A percentile compares a stretch with the other conserved stretches of the same genome.
These are phyloP conservation scores for Aspergillus sparsus DNA, from an alignment of 495 filamentous ascomycete species.

Conservation along the genomic window DNA sequence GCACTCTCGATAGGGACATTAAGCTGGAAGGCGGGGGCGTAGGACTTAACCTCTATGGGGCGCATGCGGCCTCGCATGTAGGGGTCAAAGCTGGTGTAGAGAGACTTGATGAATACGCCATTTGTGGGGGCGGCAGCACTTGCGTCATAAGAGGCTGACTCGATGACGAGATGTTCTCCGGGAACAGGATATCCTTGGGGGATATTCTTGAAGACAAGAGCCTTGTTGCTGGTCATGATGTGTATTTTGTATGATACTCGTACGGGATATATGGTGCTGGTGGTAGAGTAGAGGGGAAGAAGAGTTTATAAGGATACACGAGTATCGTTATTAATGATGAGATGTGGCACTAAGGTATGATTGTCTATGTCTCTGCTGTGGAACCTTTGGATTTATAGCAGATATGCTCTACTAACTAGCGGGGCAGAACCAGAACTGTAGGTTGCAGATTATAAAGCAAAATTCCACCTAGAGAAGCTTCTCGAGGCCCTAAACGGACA, in stretches of 20 bases:
- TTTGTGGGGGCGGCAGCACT: slow-evolving; percentile 62
- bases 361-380: background rate
- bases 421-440: slow-evolving; percentile 13
- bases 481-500: slow-evolving; percentile 8
- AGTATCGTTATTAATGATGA: background rate
- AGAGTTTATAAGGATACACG: slow-evolving; percentile 1
- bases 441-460: slow-evolving; percentile 21
- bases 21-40: slow-evolving; percentile 58
- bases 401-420: slow-evolving; percentile 6
- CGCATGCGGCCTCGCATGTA: slow-evolving; percentile 78
- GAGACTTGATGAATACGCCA: slow-evolving; percentile 70
- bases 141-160: slow-evolving; percentile 66
- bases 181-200: slow-evolving; percentile 68
- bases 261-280: slow-evolving; percentile 3
- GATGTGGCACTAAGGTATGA: slow-evolving; percentile 8
- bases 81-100: slow-evolving; percentile 83
- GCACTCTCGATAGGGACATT: slow-evolving; percentile 58
- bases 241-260: too few relatives aligned
- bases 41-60: slow-evolving; percentile 56
- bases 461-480: slow-evolving; percentile 16
- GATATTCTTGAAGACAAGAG: slow-evolving; percentile 72
- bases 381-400: slow-evolving; percentile 15
- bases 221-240: slow-evolving; percentile 64
- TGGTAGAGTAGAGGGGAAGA: background rate
- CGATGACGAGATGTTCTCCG: slow-evolving; percentile 73